Evolutionary conservation across 345 rosid species (phyloP).

Genomic region (Linum usitatissimum): DNA sequence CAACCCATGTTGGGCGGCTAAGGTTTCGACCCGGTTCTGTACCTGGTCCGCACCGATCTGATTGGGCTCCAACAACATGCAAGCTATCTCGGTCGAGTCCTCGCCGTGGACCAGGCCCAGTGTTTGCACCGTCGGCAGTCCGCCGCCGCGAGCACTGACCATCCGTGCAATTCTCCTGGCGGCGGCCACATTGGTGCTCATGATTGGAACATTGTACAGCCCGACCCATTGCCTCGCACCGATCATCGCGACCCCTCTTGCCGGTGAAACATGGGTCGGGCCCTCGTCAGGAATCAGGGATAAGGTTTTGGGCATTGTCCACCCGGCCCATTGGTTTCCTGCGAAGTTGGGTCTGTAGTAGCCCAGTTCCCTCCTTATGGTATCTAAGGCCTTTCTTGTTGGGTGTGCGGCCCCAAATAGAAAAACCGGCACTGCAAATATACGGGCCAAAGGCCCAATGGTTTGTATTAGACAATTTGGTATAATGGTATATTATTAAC

Average conservation of each 20-base stretch:
- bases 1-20: slow-evolving; percentile 42
- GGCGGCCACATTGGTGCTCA: slow-evolving; percentile 30
- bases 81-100: slow-evolving; percentile 42
- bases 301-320: slow-evolving; percentile 29
- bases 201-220: slow-evolving; percentile 39
- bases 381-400: slow-evolving; percentile 41
- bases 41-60: slow-evolving; percentile 47
- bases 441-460: background rate
- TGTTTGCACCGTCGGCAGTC: slow-evolving; percentile 54
- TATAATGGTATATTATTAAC: too few species aligned
- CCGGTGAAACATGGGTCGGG: slow-evolving; percentile 26
- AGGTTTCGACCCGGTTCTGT: slow-evolving; percentile 39
- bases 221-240: slow-evolving; percentile 48
- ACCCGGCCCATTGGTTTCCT: slow-evolving; percentile 52
- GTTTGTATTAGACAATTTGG: too few species aligned
- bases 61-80: slow-evolving; percentile 54
- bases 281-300: slow-evolving; percentile 37
- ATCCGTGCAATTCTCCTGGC: slow-evolving; percentile 37
- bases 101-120: slow-evolving; percentile 41
- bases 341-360: slow-evolving; percentile 49
- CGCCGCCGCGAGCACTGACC: slow-evolving; percentile 61
- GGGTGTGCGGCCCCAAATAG: slow-evolving; percentile 54
- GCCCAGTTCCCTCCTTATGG: slow-evolving; percentile 46
- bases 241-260: slow-evolving; percentile 38
- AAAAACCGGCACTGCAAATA: slow-evolving; percentile 43